phyloP scores from a whole-genome alignment of 192 early-diverging fungal genomes.

The Backusella circina region DNA sequence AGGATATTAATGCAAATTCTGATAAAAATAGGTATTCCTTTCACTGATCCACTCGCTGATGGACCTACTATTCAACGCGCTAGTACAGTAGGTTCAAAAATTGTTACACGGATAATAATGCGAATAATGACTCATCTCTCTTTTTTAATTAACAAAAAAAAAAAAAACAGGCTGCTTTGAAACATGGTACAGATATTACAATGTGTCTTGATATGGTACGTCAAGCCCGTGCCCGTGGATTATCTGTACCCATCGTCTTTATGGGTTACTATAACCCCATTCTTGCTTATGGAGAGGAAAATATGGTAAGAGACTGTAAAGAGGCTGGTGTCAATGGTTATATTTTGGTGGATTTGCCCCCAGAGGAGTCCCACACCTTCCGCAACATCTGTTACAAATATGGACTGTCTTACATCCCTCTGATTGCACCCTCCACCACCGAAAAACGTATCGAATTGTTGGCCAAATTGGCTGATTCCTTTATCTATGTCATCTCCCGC shows the following conservation, averaged over 20 bases:
- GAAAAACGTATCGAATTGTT: conserved; percentile 78
- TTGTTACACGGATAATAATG: not conserved
- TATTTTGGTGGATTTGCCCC: conserved; percentile 96
- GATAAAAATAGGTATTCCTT: conserved; percentile 70
- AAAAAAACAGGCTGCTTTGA: conserved; percentile 64
- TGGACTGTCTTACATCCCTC: conserved; percentile 40
- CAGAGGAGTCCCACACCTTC: conserved; percentile 92
- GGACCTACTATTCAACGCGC: conserved; percentile 97
- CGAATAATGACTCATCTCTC: not conserved
- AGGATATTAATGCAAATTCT: not conserved
- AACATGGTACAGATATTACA: conserved; percentile 74
- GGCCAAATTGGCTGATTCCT: conserved; percentile 80
- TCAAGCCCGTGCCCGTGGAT: conserved; percentile 76
- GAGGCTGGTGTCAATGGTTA: conserved; percentile 90
- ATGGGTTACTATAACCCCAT: conserved; percentile 99
- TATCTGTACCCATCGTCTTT: conserved; percentile 88
- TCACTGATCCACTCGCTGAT: conserved; percentile 97
- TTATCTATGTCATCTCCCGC: conserved; percentile 94
- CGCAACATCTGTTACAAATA: conserved; percentile 66
- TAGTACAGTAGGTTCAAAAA: conserved; percentile 53
- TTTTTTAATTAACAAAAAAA: not conserved
- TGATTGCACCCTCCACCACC: conserved; percentile 88
- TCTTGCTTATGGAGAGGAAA: conserved; percentile 88
- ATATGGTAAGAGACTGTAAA: conserved; percentile 80
- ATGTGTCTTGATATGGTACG: conserved; percentile 78